phyloP scores from a whole-genome alignment of 2,329 filamentous ascomycete species.

The Stachybotrys elegans region DNA sequence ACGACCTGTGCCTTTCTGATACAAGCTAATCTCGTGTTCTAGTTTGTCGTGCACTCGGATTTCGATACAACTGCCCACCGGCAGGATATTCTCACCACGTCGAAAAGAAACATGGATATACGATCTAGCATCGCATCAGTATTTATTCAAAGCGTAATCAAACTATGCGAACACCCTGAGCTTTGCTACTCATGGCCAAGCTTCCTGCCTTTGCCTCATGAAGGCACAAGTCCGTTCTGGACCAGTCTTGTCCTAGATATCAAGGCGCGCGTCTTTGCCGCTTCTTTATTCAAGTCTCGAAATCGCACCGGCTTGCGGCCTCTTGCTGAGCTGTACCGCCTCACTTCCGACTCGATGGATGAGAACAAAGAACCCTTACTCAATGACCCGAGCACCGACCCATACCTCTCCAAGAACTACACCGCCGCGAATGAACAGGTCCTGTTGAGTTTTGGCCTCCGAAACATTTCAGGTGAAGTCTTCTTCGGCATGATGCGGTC shows the following conservation, averaged over 20 bases:
- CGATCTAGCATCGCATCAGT: slow-evolving; percentile 27
- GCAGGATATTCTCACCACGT: slow-evolving; percentile 32
- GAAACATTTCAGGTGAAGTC: too few relatives aligned
- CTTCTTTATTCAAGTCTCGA: too few relatives aligned
- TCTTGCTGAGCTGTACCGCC: neutral
- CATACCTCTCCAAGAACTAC: slow-evolving; percentile 3
- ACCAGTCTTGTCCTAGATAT: slow-evolving; percentile 17
- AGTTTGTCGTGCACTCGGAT: slow-evolving; percentile 46
- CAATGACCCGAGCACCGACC: slow-evolving; percentile 6
- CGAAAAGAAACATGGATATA: slow-evolving; percentile 31
- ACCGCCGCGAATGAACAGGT: neutral
- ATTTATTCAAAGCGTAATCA: slow-evolving; percentile 31
- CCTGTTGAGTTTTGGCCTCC: too few relatives aligned
- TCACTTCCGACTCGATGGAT: slow-evolving; percentile 6
- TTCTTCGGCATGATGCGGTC: too few relatives aligned
- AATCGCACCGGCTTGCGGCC: neutral
- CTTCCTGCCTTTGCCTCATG: slow-evolving; percentile 37
- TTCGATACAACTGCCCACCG: slow-evolving; percentile 42
- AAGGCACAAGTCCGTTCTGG: slow-evolving; percentile 21
- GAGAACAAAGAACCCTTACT: slow-evolving; percentile 12
- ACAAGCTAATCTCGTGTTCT: neutral
- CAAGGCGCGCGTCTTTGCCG: neutral
- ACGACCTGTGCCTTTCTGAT: neutral
- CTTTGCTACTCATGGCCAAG: slow-evolving; percentile 40
- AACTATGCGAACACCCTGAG: slow-evolving; percentile 30